Evolutionary conservation across 2,329 filamentous ascomycete species (phyloP), one percentile per base, ranked within the genome.

Genomic region (Penicillium sp.): DNA sequence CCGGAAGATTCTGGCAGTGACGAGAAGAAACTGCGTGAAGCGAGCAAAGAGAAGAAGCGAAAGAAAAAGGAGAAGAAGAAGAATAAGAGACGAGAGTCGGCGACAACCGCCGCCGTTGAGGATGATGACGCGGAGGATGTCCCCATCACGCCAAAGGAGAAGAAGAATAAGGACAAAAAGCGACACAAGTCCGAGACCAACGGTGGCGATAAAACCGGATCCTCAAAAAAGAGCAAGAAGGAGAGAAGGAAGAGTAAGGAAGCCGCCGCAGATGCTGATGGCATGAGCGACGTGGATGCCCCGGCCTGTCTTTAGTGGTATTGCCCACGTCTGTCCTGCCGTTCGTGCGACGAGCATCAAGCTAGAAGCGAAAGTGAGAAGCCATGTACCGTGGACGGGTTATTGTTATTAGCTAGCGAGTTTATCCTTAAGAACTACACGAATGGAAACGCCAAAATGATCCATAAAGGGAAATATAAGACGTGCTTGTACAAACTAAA

Each of bases 131-230:
- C 41, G 7, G 19, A 31, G 10, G 11, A 36, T 16, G 33, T 40
- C 67, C 61, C 56, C 6, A 40, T 16, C 67, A 66, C 13, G 55
- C 68, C 44, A 22, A 66, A 18, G 36, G 58, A 47, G 13, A 52
- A 50, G 41, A 57, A 63, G 57, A 14, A 27, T 18, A 56, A 33
- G 41, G 47, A 55, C 27, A 61, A 59, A 35, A 58, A 55, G 37
- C 46, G 33, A 6, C 56, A 46, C 55, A 61, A 59, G 60, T 68
- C 36, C 55, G 66, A 54, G 31, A 35, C 22, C 2, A 56, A 50
- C 40, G 52, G 49, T 10, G 36, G 16, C 18, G 36, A 18, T 14
- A 31, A 37, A 60, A 13, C 36, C 7, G 37, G 54, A 19, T 50
- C 52, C 35, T 50, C 33, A 31, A 58, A 56, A 6, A 41, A 41